Percentiles rank a stretch among this genome's conserved stretches.
These are phyloP conservation scores for Candolleomyces eurysporus DNA, from an alignment of 768 basidiomycete species.

Conservation along the genomic window DNA sequence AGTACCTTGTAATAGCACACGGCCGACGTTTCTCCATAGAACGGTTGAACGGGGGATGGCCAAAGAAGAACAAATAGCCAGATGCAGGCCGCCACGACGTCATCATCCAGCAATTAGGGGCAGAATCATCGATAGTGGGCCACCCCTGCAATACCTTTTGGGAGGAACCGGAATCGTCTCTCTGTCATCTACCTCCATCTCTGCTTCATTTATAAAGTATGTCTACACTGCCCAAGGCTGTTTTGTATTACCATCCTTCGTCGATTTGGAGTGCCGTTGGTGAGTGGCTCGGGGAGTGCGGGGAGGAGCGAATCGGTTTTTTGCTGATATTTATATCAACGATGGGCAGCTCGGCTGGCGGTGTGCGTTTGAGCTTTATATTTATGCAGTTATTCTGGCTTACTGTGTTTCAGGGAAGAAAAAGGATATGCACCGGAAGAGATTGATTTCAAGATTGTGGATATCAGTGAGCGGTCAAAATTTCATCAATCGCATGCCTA, in stretches of 20 bases:
- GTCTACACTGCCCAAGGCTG: conserved; percentile 63
- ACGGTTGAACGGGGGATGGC: background rate
- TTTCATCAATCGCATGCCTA: background rate
- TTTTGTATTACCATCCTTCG: conserved; percentile 64
- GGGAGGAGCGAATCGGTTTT: background rate
- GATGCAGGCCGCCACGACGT: background rate
- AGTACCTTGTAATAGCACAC: background rate
- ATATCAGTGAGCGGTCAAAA: conserved; percentile 39
- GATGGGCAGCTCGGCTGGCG: conserved; percentile 47
- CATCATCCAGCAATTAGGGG: too few species aligned
- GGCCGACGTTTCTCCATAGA: conserved; percentile 5
- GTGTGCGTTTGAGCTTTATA: conserved; percentile 40
- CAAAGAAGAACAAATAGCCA: conserved; percentile 7
- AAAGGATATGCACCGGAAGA: conserved; percentile 86
- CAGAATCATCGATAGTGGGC: conserved; percentile 3
- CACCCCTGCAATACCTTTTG: background rate
- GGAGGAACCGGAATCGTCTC: background rate
- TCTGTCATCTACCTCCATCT: conserved; percentile 13
- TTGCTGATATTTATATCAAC: background rate
- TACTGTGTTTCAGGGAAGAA: conserved; percentile 46
- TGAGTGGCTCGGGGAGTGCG: conserved; percentile 27
- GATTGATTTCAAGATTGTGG: conserved; percentile 64
- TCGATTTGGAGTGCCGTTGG: conserved; percentile 68
- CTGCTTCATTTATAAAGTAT: conserved; percentile 12
- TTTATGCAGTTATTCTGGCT: background rate